Evolutionary conservation across 2,329 filamentous ascomycete genomes (phyloP).

Genomic region (Neurospora sp.): DNA sequence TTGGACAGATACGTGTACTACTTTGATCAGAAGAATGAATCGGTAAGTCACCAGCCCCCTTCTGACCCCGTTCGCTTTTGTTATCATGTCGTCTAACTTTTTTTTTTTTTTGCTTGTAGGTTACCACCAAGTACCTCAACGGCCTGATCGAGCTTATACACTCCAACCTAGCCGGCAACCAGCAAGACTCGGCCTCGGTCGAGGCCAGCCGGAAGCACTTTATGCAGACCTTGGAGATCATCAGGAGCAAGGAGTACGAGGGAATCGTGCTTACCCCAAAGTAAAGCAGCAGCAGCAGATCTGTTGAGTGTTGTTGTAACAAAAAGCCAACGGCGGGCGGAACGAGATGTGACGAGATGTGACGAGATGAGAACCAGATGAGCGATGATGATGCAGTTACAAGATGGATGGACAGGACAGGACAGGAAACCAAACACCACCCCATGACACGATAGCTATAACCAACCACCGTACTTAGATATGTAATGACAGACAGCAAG

Average conservation of each 20-base stretch:
- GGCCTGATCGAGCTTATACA: constrained; percentile 97
- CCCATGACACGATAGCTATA: not conserved
- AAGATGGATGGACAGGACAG: not conserved
- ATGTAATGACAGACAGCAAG: not conserved
- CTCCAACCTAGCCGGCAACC: constrained; percentile 81
- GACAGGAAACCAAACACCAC: not conserved
- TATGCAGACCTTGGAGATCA: constrained; percentile 88
- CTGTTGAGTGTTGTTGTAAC: not conserved
- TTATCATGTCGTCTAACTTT: not conserved
- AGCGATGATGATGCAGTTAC: not conserved
- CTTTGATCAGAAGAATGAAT: constrained; percentile 98
- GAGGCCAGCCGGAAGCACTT: constrained; percentile 93
- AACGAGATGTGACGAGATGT: not conserved
- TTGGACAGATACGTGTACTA: constrained; percentile 98
- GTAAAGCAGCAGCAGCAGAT: constrained; percentile 10
- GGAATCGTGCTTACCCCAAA: constrained; percentile 67
- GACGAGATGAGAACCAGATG: not conserved
- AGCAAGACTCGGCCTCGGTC: constrained; percentile 68
- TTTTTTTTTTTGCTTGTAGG: constrained; percentile 25
- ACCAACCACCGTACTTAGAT: not conserved
- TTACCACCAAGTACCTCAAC: constrained; percentile 96
- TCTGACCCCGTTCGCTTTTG: not conserved
- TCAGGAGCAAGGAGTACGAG: constrained; percentile 83
- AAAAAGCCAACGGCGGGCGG: not conserved
- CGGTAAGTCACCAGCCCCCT: constrained; percentile 40